Percentiles rank a stretch among this genome's conserved stretches.
These are phyloP conservation scores for Stachybotrys chartarum DNA, from an alignment of 2,329 filamentous ascomycete genomes.

Conservation along the genomic window DNA sequence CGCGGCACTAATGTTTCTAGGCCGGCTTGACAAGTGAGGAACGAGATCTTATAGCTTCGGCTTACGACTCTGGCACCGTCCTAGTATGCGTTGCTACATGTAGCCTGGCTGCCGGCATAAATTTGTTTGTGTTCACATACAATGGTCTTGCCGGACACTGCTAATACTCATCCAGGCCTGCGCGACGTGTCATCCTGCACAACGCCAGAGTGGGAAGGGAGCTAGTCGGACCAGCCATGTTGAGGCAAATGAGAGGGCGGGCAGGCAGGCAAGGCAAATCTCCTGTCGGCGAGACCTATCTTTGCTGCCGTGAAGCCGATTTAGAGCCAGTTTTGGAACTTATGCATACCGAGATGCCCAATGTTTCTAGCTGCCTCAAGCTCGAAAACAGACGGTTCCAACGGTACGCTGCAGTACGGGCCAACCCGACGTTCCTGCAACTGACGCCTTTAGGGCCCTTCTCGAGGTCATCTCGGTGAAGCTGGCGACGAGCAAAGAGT, in stretches of 20 bases:
- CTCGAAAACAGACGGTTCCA: conserved; percentile 63
- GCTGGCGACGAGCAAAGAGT: conserved; percentile 57
- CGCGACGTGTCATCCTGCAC: conserved; percentile 67
- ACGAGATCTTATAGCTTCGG: conserved; percentile 61
- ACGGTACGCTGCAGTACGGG: conserved; percentile 32
- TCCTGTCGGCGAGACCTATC: conserved; percentile 68
- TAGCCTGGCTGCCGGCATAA: conserved; percentile 77
- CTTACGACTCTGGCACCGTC: conserved; percentile 61
- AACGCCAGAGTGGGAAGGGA: conserved; percentile 70
- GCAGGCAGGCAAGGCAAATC: conserved; percentile 75
- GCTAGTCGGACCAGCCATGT: conserved; percentile 69
- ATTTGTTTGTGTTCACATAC: conserved; percentile 37
- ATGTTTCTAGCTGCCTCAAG: conserved; percentile 60
- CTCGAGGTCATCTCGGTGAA: conserved; percentile 64
- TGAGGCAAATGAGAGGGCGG: conserved; percentile 74
- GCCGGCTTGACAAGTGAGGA: conserved; percentile 69
- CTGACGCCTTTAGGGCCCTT: conserved; percentile 46
- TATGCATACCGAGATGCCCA: conserved; percentile 65
- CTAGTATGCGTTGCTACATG: conserved; percentile 72
- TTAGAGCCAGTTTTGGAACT: conserved; percentile 63
- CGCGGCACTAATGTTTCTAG: conserved; percentile 20
- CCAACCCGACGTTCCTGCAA: not conserved
- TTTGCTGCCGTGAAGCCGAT: conserved; percentile 64
- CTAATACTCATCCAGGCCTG: conserved; percentile 33
- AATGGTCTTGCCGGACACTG: not conserved